These are phyloP conservation scores for Alternaria rosae DNA, from an alignment of 2,329 filamentous ascomycete species.

Conservation along the genomic window DNA sequence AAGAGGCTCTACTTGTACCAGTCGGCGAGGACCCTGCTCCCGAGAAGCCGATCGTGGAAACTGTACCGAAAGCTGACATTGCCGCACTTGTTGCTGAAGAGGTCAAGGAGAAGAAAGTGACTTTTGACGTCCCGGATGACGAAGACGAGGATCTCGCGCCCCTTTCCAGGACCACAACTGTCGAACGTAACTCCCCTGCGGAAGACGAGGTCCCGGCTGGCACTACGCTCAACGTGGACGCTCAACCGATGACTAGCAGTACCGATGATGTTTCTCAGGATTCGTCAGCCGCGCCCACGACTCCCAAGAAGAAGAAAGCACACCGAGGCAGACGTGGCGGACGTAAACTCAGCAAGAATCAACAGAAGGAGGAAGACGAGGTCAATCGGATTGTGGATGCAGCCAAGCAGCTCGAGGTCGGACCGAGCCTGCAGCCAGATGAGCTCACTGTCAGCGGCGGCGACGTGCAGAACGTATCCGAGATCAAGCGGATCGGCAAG, in stretches of 20 bases:
- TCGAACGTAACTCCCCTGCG: conserved; percentile 32
- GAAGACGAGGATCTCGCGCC: conserved; percentile 44
- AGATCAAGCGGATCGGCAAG: conserved; percentile 66
- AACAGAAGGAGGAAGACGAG: conserved; percentile 46
- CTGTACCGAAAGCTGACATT: conserved; percentile 9
- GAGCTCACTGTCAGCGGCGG: conserved; percentile 52
- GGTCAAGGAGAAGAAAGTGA: conserved; percentile 43
- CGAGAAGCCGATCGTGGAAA: conserved; percentile 9
- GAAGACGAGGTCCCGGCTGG: conserved; percentile 19
- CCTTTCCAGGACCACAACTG: conserved; percentile 45
- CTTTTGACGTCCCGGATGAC: conserved; percentile 41
- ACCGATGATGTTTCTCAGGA: conserved; percentile 32
- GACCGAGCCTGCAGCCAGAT: conserved; percentile 48
- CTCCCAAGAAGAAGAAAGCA: conserved; percentile 58
- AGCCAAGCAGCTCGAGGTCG: conserved; percentile 48
- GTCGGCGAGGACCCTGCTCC: conserved; percentile 8
- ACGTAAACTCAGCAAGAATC: conserved; percentile 54
- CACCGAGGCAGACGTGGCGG: conserved; percentile 59
- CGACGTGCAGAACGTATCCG: conserved; percentile 56
- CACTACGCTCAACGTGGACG: conserved; percentile 14
- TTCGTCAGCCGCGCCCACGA: conserved; percentile 27
- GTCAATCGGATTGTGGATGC: conserved; percentile 51
- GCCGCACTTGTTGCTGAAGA: conserved; percentile 22
- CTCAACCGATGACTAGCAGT: conserved; percentile 14
- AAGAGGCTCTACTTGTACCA: conserved; percentile 1